These are phyloP conservation scores for Aurinia saxatilis DNA, from an alignment of 345 rosid genomes.

Conservation along the genomic window DNA sequence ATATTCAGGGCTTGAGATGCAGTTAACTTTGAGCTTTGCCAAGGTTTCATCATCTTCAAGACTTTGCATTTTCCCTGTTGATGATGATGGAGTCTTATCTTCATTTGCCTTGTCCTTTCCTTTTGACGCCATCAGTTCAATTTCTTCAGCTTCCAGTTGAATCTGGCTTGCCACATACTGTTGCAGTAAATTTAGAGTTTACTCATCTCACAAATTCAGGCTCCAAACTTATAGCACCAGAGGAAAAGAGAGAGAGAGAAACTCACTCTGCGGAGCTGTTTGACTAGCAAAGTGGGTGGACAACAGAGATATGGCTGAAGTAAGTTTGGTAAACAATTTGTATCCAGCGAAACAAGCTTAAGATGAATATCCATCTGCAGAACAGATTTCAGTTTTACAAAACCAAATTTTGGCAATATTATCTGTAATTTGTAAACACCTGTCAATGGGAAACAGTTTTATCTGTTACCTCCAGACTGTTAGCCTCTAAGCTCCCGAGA, in stretches of 20 bases:
- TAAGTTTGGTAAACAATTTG: slow-evolving; percentile 46
- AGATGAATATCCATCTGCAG: slow-evolving; percentile 62
- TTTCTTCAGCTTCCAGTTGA: slow-evolving; percentile 51
- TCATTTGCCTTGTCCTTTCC: slow-evolving; percentile 11
- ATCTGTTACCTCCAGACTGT: slow-evolving; percentile 50
- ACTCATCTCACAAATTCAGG: slow-evolving; percentile 2
- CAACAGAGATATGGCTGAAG: slow-evolving; percentile 68
- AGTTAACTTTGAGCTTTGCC: not conserved
- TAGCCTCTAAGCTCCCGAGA: slow-evolving; percentile 58
- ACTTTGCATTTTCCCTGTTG: slow-evolving; percentile 33
- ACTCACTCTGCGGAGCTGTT: slow-evolving; percentile 71
- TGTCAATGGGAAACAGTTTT: not conserved
- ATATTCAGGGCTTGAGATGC: slow-evolving; percentile 2
- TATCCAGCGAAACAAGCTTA: slow-evolving; percentile 60
- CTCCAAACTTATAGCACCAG: slow-evolving; percentile 17
- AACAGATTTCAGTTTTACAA: slow-evolving; percentile 5
- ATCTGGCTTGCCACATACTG: slow-evolving; percentile 66
- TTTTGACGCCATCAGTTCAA: slow-evolving; percentile 49
- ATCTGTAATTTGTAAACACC: not conserved
- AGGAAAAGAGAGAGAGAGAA: slow-evolving; percentile 21
- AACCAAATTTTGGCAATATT: not conserved
- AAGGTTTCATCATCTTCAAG: slow-evolving; percentile 46
- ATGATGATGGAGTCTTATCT: slow-evolving; percentile 19
- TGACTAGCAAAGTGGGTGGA: slow-evolving; percentile 55
- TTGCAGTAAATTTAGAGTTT: not conserved